Percentiles rank a stretch among this genome's conserved stretches.
These are phyloP conservation scores for Tremella mesenterica DNA, from an alignment of 768 basidiomycete genomes.

Conservation along the genomic window DNA sequence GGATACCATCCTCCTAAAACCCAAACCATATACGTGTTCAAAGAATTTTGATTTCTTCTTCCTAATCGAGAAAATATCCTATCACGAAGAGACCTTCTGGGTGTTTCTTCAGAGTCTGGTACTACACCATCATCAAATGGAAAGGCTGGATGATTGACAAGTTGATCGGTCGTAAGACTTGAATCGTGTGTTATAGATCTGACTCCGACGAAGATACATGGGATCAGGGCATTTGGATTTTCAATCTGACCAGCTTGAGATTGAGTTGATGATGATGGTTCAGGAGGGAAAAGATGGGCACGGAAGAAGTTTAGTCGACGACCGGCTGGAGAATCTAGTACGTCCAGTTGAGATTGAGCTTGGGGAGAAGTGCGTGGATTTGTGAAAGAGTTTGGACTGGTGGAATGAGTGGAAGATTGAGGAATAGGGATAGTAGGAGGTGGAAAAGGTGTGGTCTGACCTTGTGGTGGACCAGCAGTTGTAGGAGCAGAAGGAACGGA, in stretches of 20 bases:
- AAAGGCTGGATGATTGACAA: constrained; percentile 25
- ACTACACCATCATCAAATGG: constrained; percentile 20
- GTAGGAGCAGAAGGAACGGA: constrained; percentile 11
- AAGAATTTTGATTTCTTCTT: constrained; percentile 48
- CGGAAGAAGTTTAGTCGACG: constrained; percentile 35
- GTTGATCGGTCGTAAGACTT: constrained; percentile 17
- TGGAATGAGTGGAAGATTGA: neutral
- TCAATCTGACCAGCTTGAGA: neutral
- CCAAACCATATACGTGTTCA: constrained; percentile 75
- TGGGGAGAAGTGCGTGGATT: too few relatives aligned
- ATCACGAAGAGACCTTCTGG: constrained; percentile 21
- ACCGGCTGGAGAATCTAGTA: constrained; percentile 19
- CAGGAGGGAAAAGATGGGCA: constrained; percentile 32
- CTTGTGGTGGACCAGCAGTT: constrained; percentile 2
- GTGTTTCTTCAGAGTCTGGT: neutral
- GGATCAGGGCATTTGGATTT: constrained; percentile 22
- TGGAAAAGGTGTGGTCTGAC: constrained; percentile 19
- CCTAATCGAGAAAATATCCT: constrained; percentile 43
- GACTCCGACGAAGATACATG: constrained; percentile 33
- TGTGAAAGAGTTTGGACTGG: neutral
- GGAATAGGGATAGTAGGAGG: too few relatives aligned
- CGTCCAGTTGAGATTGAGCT: constrained; percentile 3
- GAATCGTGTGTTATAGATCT: constrained; percentile 23
- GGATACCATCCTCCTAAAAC: constrained; percentile 83
- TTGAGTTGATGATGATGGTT: neutral